These are phyloP conservation scores for Aspergillus melleus DNA, from an alignment of 2,329 filamentous ascomycete species.

Conservation along the genomic window DNA sequence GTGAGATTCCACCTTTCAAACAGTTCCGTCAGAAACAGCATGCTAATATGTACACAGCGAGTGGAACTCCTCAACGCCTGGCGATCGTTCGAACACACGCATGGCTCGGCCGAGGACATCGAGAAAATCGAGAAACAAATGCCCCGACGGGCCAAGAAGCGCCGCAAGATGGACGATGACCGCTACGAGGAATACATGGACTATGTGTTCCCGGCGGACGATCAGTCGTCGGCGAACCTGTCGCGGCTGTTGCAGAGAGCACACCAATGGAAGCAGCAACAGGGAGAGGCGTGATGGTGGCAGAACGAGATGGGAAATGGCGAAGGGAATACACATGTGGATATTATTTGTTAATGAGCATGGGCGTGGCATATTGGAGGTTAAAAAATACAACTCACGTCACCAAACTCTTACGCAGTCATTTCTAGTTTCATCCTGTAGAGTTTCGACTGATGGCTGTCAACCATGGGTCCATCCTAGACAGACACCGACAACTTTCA, in stretches of 20 bases:
- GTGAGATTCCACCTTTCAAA: conserved; percentile 38
- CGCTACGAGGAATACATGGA: conserved; percentile 96
- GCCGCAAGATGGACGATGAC: conserved; percentile 87
- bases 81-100: conserved; percentile 85
- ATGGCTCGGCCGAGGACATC: conserved; percentile 73
- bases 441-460: not conserved
- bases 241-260: conserved; percentile 83
- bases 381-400: not conserved
- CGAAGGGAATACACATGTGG: not conserved
- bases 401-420: not conserved
- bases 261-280: conserved; percentile 78
- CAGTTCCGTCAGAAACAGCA: too few relatives aligned
- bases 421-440: not conserved
- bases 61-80: conserved; percentile 88
- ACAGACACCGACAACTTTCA: not conserved
- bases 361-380: not conserved
- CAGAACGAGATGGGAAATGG: not conserved
- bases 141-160: conserved; percentile 89
- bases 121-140: conserved; percentile 88
- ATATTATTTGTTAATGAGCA: not conserved
- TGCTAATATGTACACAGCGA: conserved; percentile 54
- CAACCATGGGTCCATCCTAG: too few relatives aligned
- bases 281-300: conserved; percentile 23
- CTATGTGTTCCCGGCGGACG: conserved; percentile 95
- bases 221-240: conserved; percentile 79